Conservation (phyloP, 192 early-diverging fungal species). For the Paraglomus brasilianum region DNA sequence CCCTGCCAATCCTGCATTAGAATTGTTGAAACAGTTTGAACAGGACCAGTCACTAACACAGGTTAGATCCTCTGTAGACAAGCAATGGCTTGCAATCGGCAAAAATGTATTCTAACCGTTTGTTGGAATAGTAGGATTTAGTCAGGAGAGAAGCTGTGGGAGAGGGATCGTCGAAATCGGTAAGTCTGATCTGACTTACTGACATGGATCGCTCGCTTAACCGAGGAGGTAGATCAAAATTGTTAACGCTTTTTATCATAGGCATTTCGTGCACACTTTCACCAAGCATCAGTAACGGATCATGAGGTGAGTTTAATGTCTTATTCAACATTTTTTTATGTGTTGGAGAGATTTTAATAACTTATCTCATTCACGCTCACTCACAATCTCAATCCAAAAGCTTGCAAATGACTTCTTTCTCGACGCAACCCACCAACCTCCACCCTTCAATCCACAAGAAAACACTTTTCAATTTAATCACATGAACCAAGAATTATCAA, state of each 20-base stretch:
- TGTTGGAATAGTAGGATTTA: constrained; percentile 1
- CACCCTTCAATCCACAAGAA: constrained; percentile 28
- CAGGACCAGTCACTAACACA: constrained; percentile 78
- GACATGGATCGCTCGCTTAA: background rate
- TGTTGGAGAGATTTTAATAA: background rate
- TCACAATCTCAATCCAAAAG: constrained; percentile 33
- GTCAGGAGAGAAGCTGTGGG: background rate
- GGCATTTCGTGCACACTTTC: constrained; percentile 18
- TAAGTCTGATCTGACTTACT: background rate
- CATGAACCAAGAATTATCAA: constrained; percentile 67
- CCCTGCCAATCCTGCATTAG: constrained; percentile 71
- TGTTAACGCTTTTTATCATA: background rate
- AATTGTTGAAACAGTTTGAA: constrained; percentile 79
- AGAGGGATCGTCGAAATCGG: constrained; percentile 28
- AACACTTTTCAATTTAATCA: constrained; percentile 69
- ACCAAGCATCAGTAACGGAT: background rate
- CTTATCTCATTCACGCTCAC: background rate
- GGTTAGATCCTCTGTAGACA: constrained; percentile 39
- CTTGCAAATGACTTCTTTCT: constrained; percentile 60
- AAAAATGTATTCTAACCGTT: constrained; percentile 1
- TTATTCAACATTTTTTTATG: background rate
- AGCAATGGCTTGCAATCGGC: background rate
- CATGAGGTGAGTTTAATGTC: constrained; percentile 1
- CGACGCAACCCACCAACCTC: constrained; percentile 20
- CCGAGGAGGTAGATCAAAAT: background rate